These are phyloP conservation scores for Glaciozyma martinii DNA, from an alignment of 768 basidiomycete genomes.

Conservation along the genomic window DNA sequence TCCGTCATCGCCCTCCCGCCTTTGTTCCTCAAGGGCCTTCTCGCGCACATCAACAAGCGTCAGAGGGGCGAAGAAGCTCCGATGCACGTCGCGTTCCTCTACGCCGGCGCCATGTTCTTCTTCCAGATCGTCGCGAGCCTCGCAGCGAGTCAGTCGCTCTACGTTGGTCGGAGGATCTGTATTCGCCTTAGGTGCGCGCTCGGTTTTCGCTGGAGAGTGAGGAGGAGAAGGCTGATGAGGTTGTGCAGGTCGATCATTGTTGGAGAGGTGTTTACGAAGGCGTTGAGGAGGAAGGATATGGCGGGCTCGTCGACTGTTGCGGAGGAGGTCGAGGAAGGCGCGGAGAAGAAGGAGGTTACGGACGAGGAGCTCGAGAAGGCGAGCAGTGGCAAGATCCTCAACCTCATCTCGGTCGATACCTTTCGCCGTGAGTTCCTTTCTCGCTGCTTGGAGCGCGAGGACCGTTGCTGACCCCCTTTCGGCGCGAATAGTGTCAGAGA, in stretches of 20 bases:
- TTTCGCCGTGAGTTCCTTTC: slow-evolving; percentile 11
- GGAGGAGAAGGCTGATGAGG: neutral
- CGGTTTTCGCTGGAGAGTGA: neutral
- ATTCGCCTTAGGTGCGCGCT: slow-evolving; percentile 10
- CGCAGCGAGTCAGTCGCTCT: slow-evolving; percentile 37
- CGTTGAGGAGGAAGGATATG: slow-evolving; percentile 40
- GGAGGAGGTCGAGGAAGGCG: neutral
- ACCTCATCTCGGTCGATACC: slow-evolving; percentile 34
- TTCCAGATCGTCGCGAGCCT: slow-evolving; percentile 37
- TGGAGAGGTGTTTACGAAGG: slow-evolving; percentile 42
- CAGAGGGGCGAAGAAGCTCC: slow-evolving; percentile 35
- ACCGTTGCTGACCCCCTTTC: too few species aligned
- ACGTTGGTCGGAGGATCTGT: slow-evolving; percentile 41
- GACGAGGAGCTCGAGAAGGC: slow-evolving; percentile 23
- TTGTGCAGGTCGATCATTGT: slow-evolving; percentile 41
- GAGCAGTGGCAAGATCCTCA: slow-evolving; percentile 33
- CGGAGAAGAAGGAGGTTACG: slow-evolving; percentile 2
- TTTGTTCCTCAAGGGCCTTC: slow-evolving; percentile 39
- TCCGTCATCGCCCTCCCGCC: slow-evolving; percentile 40
- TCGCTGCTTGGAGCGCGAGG: too few species aligned
- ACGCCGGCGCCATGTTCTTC: slow-evolving; percentile 40
- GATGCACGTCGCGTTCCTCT: slow-evolving; percentile 41
- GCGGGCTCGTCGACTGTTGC: slow-evolving; percentile 31
- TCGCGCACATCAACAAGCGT: slow-evolving; percentile 39
- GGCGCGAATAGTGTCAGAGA: slow-evolving; percentile 21